Percentiles rank a stretch among this genome's conserved stretches.
Evolutionary conservation across 805 yeast genomes (phyloP).

Genomic region (Suhomyces sp.): DNA sequence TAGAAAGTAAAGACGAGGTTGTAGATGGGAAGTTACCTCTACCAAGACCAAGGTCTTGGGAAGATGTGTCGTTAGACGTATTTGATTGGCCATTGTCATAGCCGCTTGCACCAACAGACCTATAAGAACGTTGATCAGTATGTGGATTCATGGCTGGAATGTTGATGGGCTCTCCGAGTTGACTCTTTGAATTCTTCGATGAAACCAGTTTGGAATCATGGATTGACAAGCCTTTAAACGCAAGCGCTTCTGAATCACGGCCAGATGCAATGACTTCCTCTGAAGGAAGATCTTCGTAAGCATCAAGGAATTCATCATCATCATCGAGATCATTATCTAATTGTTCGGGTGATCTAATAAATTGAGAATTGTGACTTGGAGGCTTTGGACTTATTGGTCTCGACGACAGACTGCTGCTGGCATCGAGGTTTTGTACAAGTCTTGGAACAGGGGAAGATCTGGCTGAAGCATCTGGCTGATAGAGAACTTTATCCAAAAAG

Average conservation of each 20-base stretch:
- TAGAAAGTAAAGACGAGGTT: constrained; percentile 2
- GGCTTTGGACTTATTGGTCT: constrained; percentile 5
- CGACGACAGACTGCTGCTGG: not conserved
- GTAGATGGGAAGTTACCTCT: constrained; percentile 3
- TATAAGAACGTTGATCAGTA: no score
- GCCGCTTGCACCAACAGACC: no score
- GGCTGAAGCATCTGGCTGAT: constrained; percentile 2
- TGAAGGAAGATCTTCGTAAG: constrained; percentile 4
- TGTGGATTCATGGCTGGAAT: no score
- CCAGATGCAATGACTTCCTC: not conserved
- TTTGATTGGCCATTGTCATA: constrained; percentile 3
- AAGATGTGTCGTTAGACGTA: constrained; percentile 1
- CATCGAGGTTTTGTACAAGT: not conserved
- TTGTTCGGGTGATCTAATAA: constrained; percentile 1
- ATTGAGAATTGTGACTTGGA: constrained; percentile 1
- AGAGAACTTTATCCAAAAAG: constrained; percentile 3
- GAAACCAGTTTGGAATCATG: no score
- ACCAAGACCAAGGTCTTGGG: constrained; percentile 2
- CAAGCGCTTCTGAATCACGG: no score
- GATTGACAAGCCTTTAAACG: no score
- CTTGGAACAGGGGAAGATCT: constrained; percentile 3
- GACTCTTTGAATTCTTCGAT: no score
- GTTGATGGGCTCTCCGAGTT: no score
- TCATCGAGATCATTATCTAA: constrained; percentile 8
- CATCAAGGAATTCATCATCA: constrained; percentile 11